Percentiles rank a stretch among this genome's conserved stretches.
These are phyloP conservation scores for Pleodorina starrii DNA, from an alignment of 139 green algal species.

Conservation along the genomic window DNA sequence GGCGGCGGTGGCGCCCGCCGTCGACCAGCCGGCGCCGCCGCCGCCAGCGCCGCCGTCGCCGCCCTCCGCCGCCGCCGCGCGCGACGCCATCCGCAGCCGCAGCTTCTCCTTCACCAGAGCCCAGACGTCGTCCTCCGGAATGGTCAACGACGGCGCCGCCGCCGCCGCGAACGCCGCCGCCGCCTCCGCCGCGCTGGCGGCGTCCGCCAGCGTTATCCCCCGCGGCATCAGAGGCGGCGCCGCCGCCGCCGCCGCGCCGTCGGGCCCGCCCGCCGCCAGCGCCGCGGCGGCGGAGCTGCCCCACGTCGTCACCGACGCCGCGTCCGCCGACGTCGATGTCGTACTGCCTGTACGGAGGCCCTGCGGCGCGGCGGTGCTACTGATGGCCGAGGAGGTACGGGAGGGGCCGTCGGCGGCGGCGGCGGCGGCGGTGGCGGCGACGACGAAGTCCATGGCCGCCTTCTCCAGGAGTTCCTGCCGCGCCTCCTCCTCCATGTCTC, in stretches of 20 bases:
- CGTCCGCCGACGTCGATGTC: not conserved
- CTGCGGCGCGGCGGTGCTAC: not conserved
- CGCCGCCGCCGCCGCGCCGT: not conserved
- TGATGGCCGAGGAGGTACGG: not conserved
- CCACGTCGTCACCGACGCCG: not conserved
- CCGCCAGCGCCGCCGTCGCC: not conserved
- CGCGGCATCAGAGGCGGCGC: not conserved
- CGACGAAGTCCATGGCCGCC: not conserved
- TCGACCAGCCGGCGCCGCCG: not conserved
- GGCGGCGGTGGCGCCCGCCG: not conserved
- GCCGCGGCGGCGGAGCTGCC: slow-evolving; percentile 1
- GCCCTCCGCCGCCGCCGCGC: not conserved
- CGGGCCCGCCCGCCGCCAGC: not conserved
- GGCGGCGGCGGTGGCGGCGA: not conserved
- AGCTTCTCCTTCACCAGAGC: slow-evolving; percentile 33
- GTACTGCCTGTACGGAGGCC: not conserved
- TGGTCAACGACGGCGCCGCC: slow-evolving; percentile 3
- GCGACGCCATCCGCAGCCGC: not conserved
- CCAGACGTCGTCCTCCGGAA: slow-evolving; percentile 21
- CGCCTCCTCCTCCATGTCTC: slow-evolving; percentile 33
- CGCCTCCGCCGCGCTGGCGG: not conserved
- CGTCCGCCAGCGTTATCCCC: not conserved
- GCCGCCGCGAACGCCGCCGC: slow-evolving; percentile 27
- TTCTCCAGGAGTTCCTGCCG: slow-evolving; percentile 39
- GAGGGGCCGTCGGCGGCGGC: not conserved